Conservation (phyloP, 495 filamentous ascomycete species). For the Penicillium parvum region DNA sequence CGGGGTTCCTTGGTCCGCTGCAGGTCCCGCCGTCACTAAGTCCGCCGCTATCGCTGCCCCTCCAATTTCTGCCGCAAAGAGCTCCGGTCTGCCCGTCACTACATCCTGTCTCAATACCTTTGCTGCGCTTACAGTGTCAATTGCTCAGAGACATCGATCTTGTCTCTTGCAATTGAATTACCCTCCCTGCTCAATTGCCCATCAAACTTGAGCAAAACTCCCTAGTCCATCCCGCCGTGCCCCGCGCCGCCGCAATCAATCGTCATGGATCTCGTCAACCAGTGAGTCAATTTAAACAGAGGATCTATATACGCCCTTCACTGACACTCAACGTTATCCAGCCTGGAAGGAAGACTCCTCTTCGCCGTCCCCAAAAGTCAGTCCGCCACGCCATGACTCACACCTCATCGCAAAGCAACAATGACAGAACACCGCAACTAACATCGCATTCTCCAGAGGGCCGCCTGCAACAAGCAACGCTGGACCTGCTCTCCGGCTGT, state of each 20-base stretch:
- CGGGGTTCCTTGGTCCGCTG: background rate
- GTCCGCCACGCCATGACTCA: conserved; percentile 37
- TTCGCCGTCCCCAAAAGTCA: conserved; percentile 97
- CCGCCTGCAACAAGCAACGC: conserved; percentile 74
- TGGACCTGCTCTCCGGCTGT: conserved; percentile 85
- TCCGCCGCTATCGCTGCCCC: conserved; percentile 19
- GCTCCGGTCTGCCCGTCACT: conserved; percentile 12
- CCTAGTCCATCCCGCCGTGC: conserved; percentile 10
- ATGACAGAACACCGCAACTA: conserved; percentile 9
- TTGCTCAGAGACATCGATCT: background rate
- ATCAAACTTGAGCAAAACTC: background rate
- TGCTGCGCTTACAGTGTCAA: conserved; percentile 2
- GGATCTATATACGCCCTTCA: background rate
- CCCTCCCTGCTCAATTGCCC: background rate
- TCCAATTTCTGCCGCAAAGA: conserved; percentile 28
- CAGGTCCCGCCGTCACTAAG: conserved; percentile 2
- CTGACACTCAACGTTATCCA: conserved; percentile 11
- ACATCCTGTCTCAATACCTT: background rate
- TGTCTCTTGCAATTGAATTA: conserved; percentile 12
- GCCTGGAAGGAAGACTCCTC: conserved; percentile 84
- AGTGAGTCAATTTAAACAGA: conserved; percentile 52
- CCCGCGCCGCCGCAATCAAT: conserved; percentile 27
- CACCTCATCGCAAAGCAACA: conserved; percentile 1
- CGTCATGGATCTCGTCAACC: conserved; percentile 78
- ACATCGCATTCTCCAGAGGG: conserved; percentile 60